Evolutionary conservation across 148 eudicot species (phyloP), one percentile per base, ranked within the genome.

Genomic region (Mesembryanthemum crystallinum): DNA sequence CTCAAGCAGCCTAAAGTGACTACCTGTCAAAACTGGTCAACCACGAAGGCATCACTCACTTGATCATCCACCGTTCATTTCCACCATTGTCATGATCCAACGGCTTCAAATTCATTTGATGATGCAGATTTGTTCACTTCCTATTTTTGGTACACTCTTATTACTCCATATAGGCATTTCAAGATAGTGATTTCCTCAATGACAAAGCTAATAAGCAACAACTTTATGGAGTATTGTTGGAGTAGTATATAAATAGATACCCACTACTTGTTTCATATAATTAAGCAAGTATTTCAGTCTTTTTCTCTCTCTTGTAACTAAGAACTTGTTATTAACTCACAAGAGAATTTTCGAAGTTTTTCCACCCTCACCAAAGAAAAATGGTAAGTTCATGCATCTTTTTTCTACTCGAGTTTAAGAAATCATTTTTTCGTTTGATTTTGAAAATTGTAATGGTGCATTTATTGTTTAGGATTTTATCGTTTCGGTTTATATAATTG

Each of bases 11-110:
- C 57, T 15, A 52, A 17, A 10, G 5, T 45, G 51, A 45, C 51
- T 45, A 35, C 7, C n/a, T 35, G 39, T 6, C 3, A 35, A 35
- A 35, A 35, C 4, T 4, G 21, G 57, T 18, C 57, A 52, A 52
- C 21, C 0, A 43, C 23, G 15, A 68, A 25, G 3, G 68, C 74
- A 69, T 77, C 74, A 77, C 69, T 27, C 55, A 21, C 14, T 18
- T 60, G 21, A 32, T 17, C 14, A 62, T 77, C 63, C n/a, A 62
- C 80, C 80, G 14, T 77, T 51, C 37, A 77, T 71, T 70, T 62
- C 20, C 45, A n/a, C 30, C 45, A 21, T 13, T 1, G 61, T 11
- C 0, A n/a, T 49, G 15, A 77, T 77, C 75, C 70, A 49, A 77
- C 75, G 80, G 75, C 23, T 21, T 5, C 60, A 13, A 74, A 25